phyloP scores from a whole-genome alignment of 2,329 filamentous ascomycete species.

The Ophiostoma sp. region DNA sequence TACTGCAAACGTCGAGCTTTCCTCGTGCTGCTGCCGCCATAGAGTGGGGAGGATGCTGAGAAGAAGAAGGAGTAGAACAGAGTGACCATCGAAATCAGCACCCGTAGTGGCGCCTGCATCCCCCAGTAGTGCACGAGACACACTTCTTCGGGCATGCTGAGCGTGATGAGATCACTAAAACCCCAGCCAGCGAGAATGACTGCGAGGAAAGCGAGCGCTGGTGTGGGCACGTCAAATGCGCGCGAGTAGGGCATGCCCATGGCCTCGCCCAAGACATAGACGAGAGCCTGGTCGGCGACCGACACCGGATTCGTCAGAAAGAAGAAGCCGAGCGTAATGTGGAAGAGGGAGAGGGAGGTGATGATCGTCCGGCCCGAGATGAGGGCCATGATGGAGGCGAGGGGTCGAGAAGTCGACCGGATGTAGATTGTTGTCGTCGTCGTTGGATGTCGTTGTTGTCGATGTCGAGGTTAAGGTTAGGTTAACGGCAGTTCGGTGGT shows the following conservation, averaged over 20 bases:
- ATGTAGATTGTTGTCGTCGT: neutral
- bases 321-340: conserved; percentile 80
- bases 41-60: conserved; percentile 52
- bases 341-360: conserved; percentile 77
- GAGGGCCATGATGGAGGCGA: conserved; percentile 66
- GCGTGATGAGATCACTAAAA: conserved; percentile 63
- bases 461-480: neutral
- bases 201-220: conserved; percentile 73
- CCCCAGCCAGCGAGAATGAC: conserved; percentile 64
- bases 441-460: neutral
- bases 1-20: neutral
- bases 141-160: conserved; percentile 69
- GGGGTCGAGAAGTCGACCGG: neutral
- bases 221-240: conserved; percentile 66
- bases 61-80: conserved; percentile 67
- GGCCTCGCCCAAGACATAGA: conserved; percentile 78
- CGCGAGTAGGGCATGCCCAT: conserved; percentile 73
- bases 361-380: conserved; percentile 80
- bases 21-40: conserved; percentile 39
- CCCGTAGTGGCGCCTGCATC: conserved; percentile 66
- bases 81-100: conserved; percentile 61
- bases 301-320: conserved; percentile 72
- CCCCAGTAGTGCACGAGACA: conserved; percentile 64
- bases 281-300: conserved; percentile 76
- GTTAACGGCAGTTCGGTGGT: neutral